phyloP scores from a whole-genome alignment of 2,329 filamentous ascomycete genomes.

The Aspergillus vadensis region DNA sequence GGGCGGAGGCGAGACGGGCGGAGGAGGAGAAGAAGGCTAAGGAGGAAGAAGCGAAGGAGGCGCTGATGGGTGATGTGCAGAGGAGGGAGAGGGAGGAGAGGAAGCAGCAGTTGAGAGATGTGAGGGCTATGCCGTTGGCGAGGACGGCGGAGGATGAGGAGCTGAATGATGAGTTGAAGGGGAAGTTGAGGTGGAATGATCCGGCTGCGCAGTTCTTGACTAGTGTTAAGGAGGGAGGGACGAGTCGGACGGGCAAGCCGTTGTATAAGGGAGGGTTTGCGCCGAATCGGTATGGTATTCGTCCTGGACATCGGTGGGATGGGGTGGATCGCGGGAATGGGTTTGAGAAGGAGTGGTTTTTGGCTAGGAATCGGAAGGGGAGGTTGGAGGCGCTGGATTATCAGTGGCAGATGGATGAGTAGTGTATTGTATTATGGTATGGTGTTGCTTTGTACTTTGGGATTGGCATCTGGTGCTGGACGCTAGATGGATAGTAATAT shows the following conservation, averaged over 20 bases:
- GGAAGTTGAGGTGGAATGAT: constrained; percentile 84
- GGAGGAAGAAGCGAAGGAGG: constrained; percentile 67
- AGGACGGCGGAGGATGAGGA: constrained; percentile 80
- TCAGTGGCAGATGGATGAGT: constrained; percentile 96
- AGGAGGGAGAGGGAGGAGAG: constrained; percentile 65
- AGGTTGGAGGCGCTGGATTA: constrained; percentile 82
- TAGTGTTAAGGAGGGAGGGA: constrained; percentile 49
- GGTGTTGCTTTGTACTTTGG: not conserved
- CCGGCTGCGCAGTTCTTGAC: constrained; percentile 80
- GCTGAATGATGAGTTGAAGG: constrained; percentile 81
- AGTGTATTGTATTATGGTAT: not conserved
- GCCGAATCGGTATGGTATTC: constrained; percentile 92
- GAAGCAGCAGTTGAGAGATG: constrained; percentile 72
- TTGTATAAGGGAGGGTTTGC: constrained; percentile 77
- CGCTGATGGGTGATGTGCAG: constrained; percentile 84
- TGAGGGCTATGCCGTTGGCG: constrained; percentile 78
- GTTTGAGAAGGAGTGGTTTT: constrained; percentile 92
- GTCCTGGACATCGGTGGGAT: constrained; percentile 93
- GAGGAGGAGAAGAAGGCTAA: constrained; percentile 69
- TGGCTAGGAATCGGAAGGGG: constrained; percentile 75
- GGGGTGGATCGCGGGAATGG: constrained; percentile 92
- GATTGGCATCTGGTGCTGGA: not conserved
- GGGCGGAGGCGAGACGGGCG: constrained; percentile 80
- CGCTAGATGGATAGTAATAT: not conserved
- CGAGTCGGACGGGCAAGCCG: constrained; percentile 59